Evolutionary conservation across 495 filamentous ascomycete genomes (phyloP).

Genomic region (Aspergillus campestris): DNA sequence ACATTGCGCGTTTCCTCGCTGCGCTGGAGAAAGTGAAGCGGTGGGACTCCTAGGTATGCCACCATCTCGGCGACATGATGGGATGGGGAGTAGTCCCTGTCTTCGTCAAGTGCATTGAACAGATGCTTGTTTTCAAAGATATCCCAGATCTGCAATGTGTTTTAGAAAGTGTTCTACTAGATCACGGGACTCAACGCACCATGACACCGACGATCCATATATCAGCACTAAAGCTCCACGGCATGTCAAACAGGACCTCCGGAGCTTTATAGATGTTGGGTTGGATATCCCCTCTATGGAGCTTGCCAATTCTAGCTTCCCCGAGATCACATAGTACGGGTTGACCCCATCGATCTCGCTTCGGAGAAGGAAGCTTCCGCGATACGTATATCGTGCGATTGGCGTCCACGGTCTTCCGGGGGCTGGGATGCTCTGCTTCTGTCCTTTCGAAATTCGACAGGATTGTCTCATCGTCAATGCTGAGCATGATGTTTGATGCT

Average conservation of each 20-base stretch:
- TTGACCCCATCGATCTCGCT: slow-evolving; percentile 2
- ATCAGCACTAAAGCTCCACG: slow-evolving; percentile 25
- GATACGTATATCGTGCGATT: slow-evolving; percentile 10
- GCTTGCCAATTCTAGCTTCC: slow-evolving; percentile 11
- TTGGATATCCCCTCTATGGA: slow-evolving; percentile 8
- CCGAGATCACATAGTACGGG: slow-evolving; percentile 18
- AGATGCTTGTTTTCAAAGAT: slow-evolving; percentile 5
- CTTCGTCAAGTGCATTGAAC: slow-evolving; percentile 6
- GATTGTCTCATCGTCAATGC: slow-evolving; percentile 2
- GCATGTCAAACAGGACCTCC: slow-evolving; percentile 24
- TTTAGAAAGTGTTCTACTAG: background rate
- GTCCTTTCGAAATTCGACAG: background rate
- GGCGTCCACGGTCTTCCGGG: background rate
- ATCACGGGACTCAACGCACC: slow-evolving; percentile 15
- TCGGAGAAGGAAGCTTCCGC: background rate
- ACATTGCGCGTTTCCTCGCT: slow-evolving; percentile 15
- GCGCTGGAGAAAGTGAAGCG: slow-evolving; percentile 13
- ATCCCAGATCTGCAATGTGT: background rate
- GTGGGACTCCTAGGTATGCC: slow-evolving; percentile 18
- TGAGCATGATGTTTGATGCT: slow-evolving; percentile 4
- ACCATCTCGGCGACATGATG: slow-evolving; percentile 23
- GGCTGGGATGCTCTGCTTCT: background rate
- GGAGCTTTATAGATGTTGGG: slow-evolving; percentile 28
- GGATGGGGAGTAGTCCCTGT: slow-evolving; percentile 7
- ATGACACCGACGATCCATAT: slow-evolving; percentile 32